Evolutionary conservation across 2,329 filamentous ascomycete species (phyloP), one percentile per base, ranked within the genome.

Genomic region (Aspergillus transmontanensis): DNA sequence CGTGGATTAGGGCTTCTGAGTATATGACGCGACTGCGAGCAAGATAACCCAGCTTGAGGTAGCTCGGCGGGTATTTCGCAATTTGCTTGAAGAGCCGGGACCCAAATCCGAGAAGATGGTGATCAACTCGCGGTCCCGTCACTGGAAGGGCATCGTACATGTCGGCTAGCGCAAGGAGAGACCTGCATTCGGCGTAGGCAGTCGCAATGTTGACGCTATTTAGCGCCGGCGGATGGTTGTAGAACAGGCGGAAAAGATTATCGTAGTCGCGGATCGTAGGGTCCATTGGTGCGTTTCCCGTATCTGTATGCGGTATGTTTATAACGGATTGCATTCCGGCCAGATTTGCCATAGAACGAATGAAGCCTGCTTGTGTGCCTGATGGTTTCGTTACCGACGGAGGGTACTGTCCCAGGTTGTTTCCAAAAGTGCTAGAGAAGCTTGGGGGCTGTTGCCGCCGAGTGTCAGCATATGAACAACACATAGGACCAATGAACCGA

Each of bases 211-310:
- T 96, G 76, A 95, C 85, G 30, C 87, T 86, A 78, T 97, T 94
- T 36, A 98, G 85, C 0, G 88, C 75, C 0, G 94, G 94, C 0
- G 93, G 83, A 76, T 96, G 92, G 77, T 97, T 97, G 84, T 98
- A 98, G 82, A 97, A 97, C 66, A 95, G 90, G 71, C 94, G 91
- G 76, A 98, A 96, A 26, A 98, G 85, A 76, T 97, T 97, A 76
- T 97, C 93, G 78, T 98, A 97, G 80, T 97, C 92, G 70, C 92
- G 91, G 54, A 97, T 84, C 26, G 93, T 85, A 67, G 96, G 92
- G 71, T 92, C 84, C 50, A 83, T 79, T 21, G 82, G 83, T 59
- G 92, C 87, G 54, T 87, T 84, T 62, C 86, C 85, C 16, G 84
- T 86, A 19, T 86, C 78, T 23, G 74, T 78, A 63, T 73, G 78